Percentiles rank a stretch among this genome's conserved stretches.
phyloP scores from a whole-genome alignment of 495 filamentous ascomycete species.

The Neurospora sp. region DNA sequence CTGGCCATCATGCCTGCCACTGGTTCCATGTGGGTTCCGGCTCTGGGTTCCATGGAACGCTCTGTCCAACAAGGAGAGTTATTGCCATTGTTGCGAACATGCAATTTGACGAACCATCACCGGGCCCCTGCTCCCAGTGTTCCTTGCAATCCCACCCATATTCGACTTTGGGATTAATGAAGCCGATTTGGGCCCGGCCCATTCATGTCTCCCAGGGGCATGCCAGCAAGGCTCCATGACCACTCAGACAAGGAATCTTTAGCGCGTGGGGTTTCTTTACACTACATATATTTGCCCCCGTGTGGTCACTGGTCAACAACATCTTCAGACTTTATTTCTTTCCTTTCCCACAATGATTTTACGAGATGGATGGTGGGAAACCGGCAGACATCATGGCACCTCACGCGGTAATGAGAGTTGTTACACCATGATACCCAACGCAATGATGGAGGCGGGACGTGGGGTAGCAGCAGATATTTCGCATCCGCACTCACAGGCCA shows the following conservation, averaged over 20 bases:
- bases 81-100: conserved; percentile 17
- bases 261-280: not conserved
- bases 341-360: not conserved
- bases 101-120: conserved; percentile 26
- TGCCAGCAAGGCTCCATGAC: not conserved
- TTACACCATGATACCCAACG: not conserved
- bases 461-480: not conserved
- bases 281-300: not conserved
- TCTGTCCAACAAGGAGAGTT: conserved; percentile 6
- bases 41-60: not conserved
- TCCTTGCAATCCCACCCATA: not conserved
- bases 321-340: not conserved
- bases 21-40: not conserved
- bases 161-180: conserved; percentile 8
- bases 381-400: not conserved
- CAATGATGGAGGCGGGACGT: not conserved
- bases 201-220: not conserved
- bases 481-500: not conserved
- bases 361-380: not conserved
- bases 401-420: not conserved
- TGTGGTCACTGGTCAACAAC: not conserved
- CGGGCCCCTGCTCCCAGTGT: conserved; percentile 19
- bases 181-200: conserved; percentile 13
- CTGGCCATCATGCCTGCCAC: not conserved
- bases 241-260: not conserved